Conservation (phyloP, 1,284 basidiomycete species). For the Moesziomyces sp. region DNA sequence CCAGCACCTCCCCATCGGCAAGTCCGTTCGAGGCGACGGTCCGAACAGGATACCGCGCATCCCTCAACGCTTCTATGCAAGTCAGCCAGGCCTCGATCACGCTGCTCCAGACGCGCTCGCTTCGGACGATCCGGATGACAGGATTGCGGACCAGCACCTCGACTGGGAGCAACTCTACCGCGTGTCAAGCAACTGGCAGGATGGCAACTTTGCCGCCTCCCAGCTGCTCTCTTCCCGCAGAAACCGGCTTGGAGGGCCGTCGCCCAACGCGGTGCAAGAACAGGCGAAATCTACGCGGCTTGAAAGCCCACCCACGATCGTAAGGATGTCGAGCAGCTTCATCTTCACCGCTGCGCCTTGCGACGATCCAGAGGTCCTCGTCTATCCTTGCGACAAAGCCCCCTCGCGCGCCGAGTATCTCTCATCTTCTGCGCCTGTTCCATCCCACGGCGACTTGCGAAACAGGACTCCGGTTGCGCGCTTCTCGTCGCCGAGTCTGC, state of each 20-base stretch:
- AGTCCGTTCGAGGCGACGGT: constrained; percentile 20
- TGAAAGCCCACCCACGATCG: constrained; percentile 13
- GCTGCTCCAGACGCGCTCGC: too few species aligned
- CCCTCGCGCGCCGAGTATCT: background rate
- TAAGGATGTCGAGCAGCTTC: constrained; percentile 25
- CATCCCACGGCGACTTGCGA: constrained; percentile 12
- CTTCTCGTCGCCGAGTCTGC: constrained; percentile 16
- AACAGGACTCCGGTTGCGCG: constrained; percentile 2
- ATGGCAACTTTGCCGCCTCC: constrained; percentile 38
- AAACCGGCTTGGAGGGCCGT: too few species aligned
- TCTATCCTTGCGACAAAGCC: constrained; percentile 13
- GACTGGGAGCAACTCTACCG: constrained; percentile 47
- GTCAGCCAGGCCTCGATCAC: too few species aligned
- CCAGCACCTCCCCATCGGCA: constrained; percentile 22
- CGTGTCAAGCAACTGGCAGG: constrained; percentile 46
- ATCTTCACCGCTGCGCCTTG: constrained; percentile 25
- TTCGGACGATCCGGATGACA: background rate
- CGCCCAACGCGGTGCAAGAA: too few species aligned
- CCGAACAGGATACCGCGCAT: constrained; percentile 14
- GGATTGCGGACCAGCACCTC: constrained; percentile 13
- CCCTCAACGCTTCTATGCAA: constrained; percentile 20
- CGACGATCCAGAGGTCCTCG: constrained; percentile 9
- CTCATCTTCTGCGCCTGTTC: background rate
- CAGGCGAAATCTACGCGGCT: too few species aligned
- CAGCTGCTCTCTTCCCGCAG: constrained; percentile 7